phyloP scores from a whole-genome alignment of 2,329 filamentous ascomycete species.

The Exophiala dermatitidis region DNA sequence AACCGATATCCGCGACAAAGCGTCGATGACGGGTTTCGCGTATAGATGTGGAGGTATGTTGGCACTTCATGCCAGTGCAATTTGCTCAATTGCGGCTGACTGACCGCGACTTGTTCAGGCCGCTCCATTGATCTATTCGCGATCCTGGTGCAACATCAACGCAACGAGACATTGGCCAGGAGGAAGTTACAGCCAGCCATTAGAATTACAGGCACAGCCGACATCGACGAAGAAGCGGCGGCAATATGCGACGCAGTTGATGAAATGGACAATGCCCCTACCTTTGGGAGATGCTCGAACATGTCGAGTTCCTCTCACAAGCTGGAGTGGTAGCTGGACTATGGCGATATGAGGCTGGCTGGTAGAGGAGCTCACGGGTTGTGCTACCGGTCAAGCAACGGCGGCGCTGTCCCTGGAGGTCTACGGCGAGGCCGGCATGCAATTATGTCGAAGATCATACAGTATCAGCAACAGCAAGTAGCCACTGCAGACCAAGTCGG shows the following conservation, averaged over 20 bases:
- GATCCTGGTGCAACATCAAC: conserved; percentile 20
- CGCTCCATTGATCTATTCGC: conserved; percentile 23
- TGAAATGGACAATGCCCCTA: conserved; percentile 3
- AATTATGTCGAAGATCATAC: too few relatives aligned
- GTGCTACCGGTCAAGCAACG: too few relatives aligned
- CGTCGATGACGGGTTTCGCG: conserved; percentile 11
- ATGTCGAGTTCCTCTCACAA: conserved; percentile 12
- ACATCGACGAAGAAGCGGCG: conserved; percentile 18
- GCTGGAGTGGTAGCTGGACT: conserved; percentile 16
- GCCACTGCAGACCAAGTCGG: too few relatives aligned
- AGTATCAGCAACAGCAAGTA: too few relatives aligned
- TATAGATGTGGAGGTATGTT: conserved; percentile 23
- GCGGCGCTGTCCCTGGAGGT: too few relatives aligned
- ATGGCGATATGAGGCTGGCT: not conserved
- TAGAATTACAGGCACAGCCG: conserved; percentile 14
- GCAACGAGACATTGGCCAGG: conserved; percentile 18
- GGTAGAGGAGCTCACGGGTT: too few relatives aligned
- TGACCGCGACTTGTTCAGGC: conserved; percentile 3
- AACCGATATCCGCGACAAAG: not conserved
- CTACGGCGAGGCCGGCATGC: too few relatives aligned
- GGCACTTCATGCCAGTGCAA: not conserved
- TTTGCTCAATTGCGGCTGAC: too few relatives aligned
- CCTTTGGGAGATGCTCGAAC: conserved; percentile 13
- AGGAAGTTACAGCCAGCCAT: conserved; percentile 19
- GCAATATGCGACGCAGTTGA: conserved; percentile 20